Evolutionary conservation across 2,329 filamentous ascomycete genomes (phyloP).

Genomic region (Magnaporthiopsis poae): DNA sequence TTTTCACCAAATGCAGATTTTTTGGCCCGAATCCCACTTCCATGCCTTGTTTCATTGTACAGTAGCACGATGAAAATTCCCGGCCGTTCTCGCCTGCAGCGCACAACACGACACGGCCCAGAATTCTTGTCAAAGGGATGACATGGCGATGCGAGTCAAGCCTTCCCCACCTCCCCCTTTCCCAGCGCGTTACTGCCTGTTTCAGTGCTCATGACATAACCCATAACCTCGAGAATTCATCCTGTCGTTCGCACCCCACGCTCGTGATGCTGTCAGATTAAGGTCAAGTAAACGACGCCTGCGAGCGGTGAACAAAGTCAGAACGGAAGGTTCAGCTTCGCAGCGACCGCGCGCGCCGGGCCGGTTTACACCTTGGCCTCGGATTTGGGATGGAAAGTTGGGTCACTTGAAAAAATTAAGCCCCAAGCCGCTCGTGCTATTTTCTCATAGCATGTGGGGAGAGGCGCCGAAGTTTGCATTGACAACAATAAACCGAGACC

Average conservation of each 20-base stretch:
- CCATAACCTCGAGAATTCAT: not conserved
- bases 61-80: not conserved
- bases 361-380: not conserved
- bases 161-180: not conserved
- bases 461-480: not conserved
- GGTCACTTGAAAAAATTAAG: not conserved
- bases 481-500: not conserved
- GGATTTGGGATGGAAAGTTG: not conserved
- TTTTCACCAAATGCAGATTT: not conserved
- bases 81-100: not conserved
- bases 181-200: not conserved
- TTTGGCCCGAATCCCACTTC: not conserved
- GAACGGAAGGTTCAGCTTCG: not conserved
- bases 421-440: not conserved
- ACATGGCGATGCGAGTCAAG: not conserved
- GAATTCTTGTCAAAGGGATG: not conserved
- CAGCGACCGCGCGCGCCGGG: not conserved
- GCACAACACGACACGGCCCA: not conserved
- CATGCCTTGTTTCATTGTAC: too few species aligned
- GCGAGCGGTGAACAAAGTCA: not conserved
- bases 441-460: not conserved
- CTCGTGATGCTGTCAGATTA: not conserved
- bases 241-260: not conserved
- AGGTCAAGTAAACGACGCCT: not conserved
- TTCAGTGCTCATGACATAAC: not conserved